Conservation (phyloP, 176 grass and related monocot genomes). For the Rhynchospora tenuis region DNA sequence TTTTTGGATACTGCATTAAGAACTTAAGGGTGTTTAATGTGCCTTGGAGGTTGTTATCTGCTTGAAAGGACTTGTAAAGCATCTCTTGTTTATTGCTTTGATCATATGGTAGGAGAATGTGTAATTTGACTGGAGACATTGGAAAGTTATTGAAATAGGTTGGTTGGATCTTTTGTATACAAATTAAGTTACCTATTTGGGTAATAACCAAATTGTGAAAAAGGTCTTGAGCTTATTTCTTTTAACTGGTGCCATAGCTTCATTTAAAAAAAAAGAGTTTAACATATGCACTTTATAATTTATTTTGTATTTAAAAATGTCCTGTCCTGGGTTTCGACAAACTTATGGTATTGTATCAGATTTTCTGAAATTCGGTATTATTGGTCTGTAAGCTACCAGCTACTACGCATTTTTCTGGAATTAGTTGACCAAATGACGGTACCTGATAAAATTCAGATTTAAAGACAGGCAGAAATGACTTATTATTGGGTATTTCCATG, state of each 20-base stretch:
- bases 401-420: not conserved
- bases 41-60: too few relatives aligned
- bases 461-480: not conserved
- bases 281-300: not conserved
- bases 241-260: not conserved
- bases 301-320: slow-evolving; percentile 3
- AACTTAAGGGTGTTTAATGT: not conserved
- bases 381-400: not conserved
- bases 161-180: not conserved
- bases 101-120: not conserved
- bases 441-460: not conserved
- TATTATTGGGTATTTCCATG: not conserved
- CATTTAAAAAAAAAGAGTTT: not conserved
- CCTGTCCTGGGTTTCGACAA: not conserved
- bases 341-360: not conserved
- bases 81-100: not conserved
- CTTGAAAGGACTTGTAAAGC: too few relatives aligned
- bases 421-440: not conserved
- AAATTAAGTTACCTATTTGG: not conserved
- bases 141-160: not conserved
- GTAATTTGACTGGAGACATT: not conserved
- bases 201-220: not conserved
- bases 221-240: not conserved
- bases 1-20: too few relatives aligned
- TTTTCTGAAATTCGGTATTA: not conserved